phyloP scores from a whole-genome alignment of 2,329 filamentous ascomycete species.

The Talaromyces sp. region DNA sequence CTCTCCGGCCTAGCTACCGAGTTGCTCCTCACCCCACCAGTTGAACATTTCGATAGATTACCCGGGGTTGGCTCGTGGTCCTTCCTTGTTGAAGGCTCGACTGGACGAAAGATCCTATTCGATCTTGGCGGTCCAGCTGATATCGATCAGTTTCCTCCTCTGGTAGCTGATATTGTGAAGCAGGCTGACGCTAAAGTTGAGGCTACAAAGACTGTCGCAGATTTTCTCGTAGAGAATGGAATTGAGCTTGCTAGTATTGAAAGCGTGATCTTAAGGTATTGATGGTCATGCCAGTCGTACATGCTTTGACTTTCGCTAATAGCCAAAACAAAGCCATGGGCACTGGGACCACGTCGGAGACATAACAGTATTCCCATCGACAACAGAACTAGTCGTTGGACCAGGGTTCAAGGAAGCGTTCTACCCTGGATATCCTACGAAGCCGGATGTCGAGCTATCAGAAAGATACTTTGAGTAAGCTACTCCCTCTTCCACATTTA shows the following conservation, averaged over 20 bases:
- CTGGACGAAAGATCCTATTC: slow-evolving; percentile 43
- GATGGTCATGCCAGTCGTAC: slow-evolving; percentile 15
- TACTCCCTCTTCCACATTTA: neutral
- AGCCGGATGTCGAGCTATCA: slow-evolving; percentile 36
- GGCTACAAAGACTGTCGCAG: slow-evolving; percentile 27
- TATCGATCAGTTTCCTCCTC: slow-evolving; percentile 38
- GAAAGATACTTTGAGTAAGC: slow-evolving; percentile 43
- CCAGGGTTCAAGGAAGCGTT: slow-evolving; percentile 45
- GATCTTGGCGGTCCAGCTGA: slow-evolving; percentile 50
- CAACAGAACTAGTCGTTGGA: slow-evolving; percentile 46
- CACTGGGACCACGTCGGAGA: slow-evolving; percentile 47
- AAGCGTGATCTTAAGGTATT: slow-evolving; percentile 30
- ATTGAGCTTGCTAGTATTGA: slow-evolving; percentile 31
- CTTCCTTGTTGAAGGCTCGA: slow-evolving; percentile 28
- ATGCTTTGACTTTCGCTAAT: slow-evolving; percentile 30
- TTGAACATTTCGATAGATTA: neutral
- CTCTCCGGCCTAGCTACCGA: neutral
- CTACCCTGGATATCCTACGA: slow-evolving; percentile 45
- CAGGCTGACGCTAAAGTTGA: neutral
- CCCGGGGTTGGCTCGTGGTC: slow-evolving; percentile 18
- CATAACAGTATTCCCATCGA: slow-evolving; percentile 41
- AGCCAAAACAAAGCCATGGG: slow-evolving; percentile 27
- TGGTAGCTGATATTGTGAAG: neutral
- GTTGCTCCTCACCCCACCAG: neutral
- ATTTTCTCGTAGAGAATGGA: slow-evolving; percentile 40